A percentile compares a stretch with the other conserved stretches of the same genome.
Conservation (phyloP, 306 rosid genomes). For the Glycine latifolia region DNA sequence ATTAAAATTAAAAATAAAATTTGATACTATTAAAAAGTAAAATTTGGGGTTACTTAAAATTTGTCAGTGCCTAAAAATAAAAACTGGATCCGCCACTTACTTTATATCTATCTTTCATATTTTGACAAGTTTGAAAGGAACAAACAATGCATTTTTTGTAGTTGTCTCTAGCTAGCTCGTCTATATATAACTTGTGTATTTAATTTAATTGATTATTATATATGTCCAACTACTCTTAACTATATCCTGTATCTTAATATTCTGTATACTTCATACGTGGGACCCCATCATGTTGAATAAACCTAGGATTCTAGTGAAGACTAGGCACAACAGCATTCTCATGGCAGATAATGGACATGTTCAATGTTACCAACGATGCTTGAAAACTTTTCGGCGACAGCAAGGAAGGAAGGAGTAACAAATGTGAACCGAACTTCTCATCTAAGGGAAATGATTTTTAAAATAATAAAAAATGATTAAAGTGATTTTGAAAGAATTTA, state of each 20-base stretch:
- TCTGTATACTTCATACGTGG: constrained; percentile 10
- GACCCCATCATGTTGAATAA: constrained; percentile 1
- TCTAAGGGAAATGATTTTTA: background rate
- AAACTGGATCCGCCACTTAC: no score
- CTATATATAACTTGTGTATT: background rate
- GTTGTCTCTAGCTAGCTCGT: background rate
- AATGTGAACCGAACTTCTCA: background rate
- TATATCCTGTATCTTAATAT: background rate
- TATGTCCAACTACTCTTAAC: constrained; percentile 31
- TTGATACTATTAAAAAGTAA: no score
- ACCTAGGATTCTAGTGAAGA: background rate
- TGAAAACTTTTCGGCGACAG: background rate
- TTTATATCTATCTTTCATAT: background rate
- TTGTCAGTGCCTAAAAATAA: no score
- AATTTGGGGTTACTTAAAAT: no score
- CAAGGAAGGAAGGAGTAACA: background rate
- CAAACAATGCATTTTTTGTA: background rate
- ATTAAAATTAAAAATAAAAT: no score
- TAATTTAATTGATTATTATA: background rate
- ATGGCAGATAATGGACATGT: constrained; percentile 8
- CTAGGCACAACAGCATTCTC: background rate
- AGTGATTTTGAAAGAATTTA: background rate
- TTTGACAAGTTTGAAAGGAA: background rate
- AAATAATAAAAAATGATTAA: background rate
- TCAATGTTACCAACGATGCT: constrained; percentile 38